phyloP scores from a whole-genome alignment of 495 filamentous ascomycete species.

The Trichoderma parareesei region DNA sequence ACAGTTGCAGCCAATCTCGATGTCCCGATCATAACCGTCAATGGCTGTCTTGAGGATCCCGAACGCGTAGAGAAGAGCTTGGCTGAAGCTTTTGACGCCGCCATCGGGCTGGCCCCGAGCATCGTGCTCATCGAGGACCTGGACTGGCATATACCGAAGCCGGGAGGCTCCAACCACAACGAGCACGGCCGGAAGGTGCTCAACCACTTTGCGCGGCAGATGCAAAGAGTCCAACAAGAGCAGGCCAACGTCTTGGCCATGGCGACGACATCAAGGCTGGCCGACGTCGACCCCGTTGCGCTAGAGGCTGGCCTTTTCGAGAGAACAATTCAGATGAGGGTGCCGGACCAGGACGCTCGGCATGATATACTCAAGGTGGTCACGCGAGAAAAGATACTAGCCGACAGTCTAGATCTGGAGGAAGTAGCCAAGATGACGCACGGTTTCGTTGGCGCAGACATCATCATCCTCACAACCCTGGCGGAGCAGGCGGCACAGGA shows the following conservation, averaged over 20 bases:
- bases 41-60: constrained; percentile 5
- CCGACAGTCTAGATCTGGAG: constrained; percentile 66
- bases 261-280: not conserved
- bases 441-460: constrained; percentile 91
- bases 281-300: not conserved
- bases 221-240: constrained; percentile 1
- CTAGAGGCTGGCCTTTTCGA: not conserved
- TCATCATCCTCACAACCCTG: not conserved
- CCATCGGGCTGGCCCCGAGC: constrained; percentile 79
- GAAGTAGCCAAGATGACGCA: constrained; percentile 82
- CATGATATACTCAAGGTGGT: constrained; percentile 82
- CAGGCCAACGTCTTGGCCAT: constrained; percentile 1
- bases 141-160: constrained; percentile 89
- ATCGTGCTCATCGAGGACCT: constrained; percentile 96
- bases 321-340: constrained; percentile 5
- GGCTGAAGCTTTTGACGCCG: constrained; percentile 84
- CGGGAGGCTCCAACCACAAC: constrained; percentile 23
- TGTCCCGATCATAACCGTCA: constrained; percentile 3
- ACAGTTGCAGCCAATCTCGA: not conserved
- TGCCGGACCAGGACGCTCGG: constrained; percentile 39
- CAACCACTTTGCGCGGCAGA: not conserved
- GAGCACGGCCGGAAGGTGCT: constrained; percentile 1
- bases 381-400: constrained; percentile 53
- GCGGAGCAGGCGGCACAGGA: not conserved
- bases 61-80: constrained; percentile 71